phyloP scores from a whole-genome alignment of 176 grass and related monocot species.

The maize (Zea mays) region Zm-B73-REFERENCE-NAM-5.0 NC_050097.1:192534001-192534500 shows the following conservation, averaged over 20 bases:
- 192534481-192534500: background rate
- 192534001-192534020: background rate
- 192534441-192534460: background rate
- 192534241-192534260: conserved; percentile 4
- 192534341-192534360: conserved; percentile 3
- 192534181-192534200: background rate
- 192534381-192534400: background rate
- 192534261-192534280: conserved; percentile 8
- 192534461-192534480: background rate
- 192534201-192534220: background rate
- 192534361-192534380: background rate
- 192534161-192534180: background rate
- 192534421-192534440: background rate
- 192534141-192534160: background rate
- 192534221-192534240: too few relatives aligned
- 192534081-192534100: background rate
- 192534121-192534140: background rate
- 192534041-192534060: too few relatives aligned
- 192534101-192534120: background rate
- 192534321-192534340: conserved; percentile 16
- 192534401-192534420: background rate
- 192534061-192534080: too few relatives aligned
- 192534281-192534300: background rate
- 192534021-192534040: background rate
- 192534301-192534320: conserved; percentile 1